Conservation (phyloP, 768 basidiomycete species). For the Russula sp. region DNA sequence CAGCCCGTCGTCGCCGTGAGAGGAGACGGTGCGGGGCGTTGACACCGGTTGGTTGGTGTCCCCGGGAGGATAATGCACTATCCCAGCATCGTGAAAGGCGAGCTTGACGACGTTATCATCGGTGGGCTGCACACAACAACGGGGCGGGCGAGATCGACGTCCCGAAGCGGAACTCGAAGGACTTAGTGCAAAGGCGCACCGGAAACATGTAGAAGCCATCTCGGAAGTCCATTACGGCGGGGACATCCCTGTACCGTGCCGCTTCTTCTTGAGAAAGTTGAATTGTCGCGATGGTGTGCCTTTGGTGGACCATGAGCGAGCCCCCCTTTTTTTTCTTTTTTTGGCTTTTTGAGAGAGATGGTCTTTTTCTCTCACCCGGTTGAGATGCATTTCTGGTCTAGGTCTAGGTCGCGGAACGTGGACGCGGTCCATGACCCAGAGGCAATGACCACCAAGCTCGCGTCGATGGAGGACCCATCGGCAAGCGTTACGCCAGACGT, state of each 20-base stretch:
- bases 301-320: constrained; percentile 26
- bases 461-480: constrained; percentile 48
- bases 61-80: constrained; percentile 37
- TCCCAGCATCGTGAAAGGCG: constrained; percentile 70
- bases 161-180: background rate
- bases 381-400: constrained; percentile 52
- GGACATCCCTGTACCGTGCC: constrained; percentile 47
- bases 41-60: constrained; percentile 41
- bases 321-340: too few relatives aligned
- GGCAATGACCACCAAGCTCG: constrained; percentile 60
- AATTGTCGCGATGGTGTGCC: constrained; percentile 73
- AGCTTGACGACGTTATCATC: constrained; percentile 65
- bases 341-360: background rate
- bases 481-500: constrained; percentile 55
- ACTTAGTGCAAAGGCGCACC: constrained; percentile 34
- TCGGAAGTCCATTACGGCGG: constrained; percentile 66
- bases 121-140: constrained; percentile 45
- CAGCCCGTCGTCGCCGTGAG: constrained; percentile 48
- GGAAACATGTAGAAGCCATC: constrained; percentile 82
- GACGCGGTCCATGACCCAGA: constrained; percentile 84
- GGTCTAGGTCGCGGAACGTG: constrained; percentile 52
- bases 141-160: too few relatives aligned
- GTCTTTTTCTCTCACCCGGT: constrained; percentile 53
- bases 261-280: constrained; percentile 70
- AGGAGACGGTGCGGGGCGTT: constrained; percentile 64